phyloP scores from a whole-genome alignment of 305 asterid genomes.

The Solanum hybrid region DNA sequence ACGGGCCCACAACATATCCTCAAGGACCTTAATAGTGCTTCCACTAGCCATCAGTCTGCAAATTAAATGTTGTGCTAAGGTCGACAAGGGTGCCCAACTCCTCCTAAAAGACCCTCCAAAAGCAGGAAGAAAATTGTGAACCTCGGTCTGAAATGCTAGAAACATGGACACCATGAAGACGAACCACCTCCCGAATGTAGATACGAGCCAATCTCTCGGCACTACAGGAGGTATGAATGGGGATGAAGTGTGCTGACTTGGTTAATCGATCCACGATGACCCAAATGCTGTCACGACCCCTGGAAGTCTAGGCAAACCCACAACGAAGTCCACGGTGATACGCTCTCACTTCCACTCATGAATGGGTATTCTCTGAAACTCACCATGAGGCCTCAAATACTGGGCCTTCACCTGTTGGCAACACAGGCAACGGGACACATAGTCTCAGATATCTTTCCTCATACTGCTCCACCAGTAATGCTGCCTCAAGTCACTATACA shows the following conservation, averaged over 20 bases:
- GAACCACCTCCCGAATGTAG: not conserved
- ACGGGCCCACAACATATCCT: not conserved
- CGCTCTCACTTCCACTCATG: not conserved
- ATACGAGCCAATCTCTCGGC: not conserved
- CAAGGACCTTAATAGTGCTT: not conserved
- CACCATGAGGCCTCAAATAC: not conserved
- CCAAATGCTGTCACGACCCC: no score
- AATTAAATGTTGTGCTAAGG: not conserved
- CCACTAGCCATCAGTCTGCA: not conserved
- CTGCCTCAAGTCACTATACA: no score
- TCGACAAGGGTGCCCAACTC: not conserved
- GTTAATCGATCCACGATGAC: no score
- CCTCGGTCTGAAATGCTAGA: not conserved
- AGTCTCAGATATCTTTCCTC: not conserved
- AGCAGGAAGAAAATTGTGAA: not conserved
- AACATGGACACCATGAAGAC: not conserved
- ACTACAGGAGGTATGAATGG: no score
- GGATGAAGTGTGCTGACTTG: no score
- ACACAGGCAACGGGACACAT: not conserved
- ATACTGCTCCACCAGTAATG: not conserved
- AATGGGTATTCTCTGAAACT: not conserved
- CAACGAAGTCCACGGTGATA: no score
- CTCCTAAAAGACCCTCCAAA: not conserved
- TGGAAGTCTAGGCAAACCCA: no score
- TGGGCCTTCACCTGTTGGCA: not conserved